Evolutionary conservation across 2,329 filamentous ascomycete genomes (phyloP).

Genomic region (Apiospora arundinis): DNA sequence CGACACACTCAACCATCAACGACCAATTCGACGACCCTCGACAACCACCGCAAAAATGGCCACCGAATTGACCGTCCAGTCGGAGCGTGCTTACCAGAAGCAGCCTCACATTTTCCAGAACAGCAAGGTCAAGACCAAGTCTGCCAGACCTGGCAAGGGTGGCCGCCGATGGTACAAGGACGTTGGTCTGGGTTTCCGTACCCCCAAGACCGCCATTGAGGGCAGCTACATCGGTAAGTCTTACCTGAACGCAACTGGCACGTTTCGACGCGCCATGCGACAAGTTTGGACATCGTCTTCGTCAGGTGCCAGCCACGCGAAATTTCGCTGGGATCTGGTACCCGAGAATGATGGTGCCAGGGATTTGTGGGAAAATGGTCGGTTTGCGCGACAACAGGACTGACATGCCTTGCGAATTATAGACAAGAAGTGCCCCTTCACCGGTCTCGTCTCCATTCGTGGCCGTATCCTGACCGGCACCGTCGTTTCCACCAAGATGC

Average conservation of each 20-base stretch:
- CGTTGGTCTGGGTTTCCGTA: constrained; percentile 98
- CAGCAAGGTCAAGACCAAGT: constrained; percentile 89
- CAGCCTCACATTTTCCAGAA: constrained; percentile 99
- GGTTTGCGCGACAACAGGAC: constrained; percentile 21
- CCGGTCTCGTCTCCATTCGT: constrained; percentile 98
- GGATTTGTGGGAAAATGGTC: not conserved
- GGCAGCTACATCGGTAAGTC: constrained; percentile 97
- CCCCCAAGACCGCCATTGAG: constrained; percentile 98
- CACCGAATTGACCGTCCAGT: constrained; percentile 99
- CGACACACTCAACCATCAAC: constrained; percentile 27
- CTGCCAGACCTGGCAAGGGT: constrained; percentile 81
- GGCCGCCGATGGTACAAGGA: constrained; percentile 85
- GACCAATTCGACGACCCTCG: constrained; percentile 30
- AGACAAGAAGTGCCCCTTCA: constrained; percentile 99
- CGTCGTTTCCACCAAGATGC: constrained; percentile 99
- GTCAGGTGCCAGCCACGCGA: not conserved
- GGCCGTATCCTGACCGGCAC: constrained; percentile 99
- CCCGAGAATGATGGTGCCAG: not conserved
- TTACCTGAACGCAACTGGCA: constrained; percentile 23
- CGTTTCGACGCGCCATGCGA: constrained; percentile 22
- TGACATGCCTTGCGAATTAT: constrained; percentile 31
- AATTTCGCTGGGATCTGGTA: constrained; percentile 6
- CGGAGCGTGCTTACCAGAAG: constrained; percentile 99
- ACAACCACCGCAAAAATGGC: constrained; percentile 73
- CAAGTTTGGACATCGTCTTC: not conserved